Evolutionary conservation across 2,329 filamentous ascomycete genomes (phyloP), one percentile per base, ranked within the genome.

Genomic region (Rutstroemia sp.): DNA sequence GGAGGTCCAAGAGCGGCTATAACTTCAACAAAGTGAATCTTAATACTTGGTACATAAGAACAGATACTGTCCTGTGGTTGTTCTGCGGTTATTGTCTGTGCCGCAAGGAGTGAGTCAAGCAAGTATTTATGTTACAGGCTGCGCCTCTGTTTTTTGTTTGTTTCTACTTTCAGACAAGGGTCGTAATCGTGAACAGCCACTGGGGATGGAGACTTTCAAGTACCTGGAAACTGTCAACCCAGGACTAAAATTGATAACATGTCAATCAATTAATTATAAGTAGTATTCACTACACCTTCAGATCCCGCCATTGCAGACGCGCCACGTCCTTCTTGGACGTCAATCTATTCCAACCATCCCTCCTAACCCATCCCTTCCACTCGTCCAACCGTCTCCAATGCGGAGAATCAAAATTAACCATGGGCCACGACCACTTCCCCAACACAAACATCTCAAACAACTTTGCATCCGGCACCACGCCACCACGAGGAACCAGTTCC

Each of bases 401-500:
- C 14, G 52, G 52, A 48, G 19, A 54, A 27, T 54, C 52, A 2
- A 19, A 10, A 42, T 54, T 54, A 7, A n/a, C n/a, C 52, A 54
- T 54, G 16, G 52, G 52, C 52, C 52, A 54, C 0, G 37, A 37
- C 44, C 52, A 54, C 25, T 42, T 54, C 2, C 52, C 45, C 21
- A 54, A 3, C 0, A 48, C 45, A n/a, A 54, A 54, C 45, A 54
- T 54, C 23, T 54, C 52, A 12, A 55, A 55, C 12, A 55, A 50
- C 12, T 55, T 55, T 9, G 46, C 53, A 41, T 55, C 53, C 5
- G 38, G 5, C 37, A 55, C 10, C 10, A 4, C 30, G 23, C n/a
- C 4, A 4, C 1, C 12, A 12, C 6, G 17, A 1, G 19, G 3
- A 6, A 45, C 5, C 2, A 5, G 6, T 21, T 38, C 23, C 53